Evolutionary conservation across 2,329 filamentous ascomycete species (phyloP), one percentile per base, ranked within the genome.

Genomic region (Chaetomiaceae sp.): DNA sequence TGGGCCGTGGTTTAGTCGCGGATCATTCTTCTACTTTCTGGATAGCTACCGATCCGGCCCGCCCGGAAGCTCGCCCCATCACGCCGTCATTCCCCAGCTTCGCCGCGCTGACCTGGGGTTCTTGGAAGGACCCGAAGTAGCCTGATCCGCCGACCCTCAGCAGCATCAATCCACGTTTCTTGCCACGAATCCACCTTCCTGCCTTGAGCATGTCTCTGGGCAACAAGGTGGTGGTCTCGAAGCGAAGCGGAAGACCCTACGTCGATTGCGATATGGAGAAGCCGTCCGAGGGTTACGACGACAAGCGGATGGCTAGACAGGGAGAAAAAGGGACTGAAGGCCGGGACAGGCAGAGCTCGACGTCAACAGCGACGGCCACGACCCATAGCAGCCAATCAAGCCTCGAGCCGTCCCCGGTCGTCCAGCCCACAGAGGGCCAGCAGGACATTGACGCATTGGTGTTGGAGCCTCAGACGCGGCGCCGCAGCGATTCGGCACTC

Each of bases 221-320:
- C 10, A 45, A 39, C 16, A 54, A 55, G 38, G 47, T 41, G 17
- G 54, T 50, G 17, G 52, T 61, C 35, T 60, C 55, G 14, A 61
- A 60, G 39, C 50, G 60, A 12, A 60, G 54, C 19, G 50, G 37
- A 8, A 57, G 55, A 21, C 44, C 31, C 8, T 57, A 56, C 49
- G 42, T 48, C 40, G 55, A 59, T 23, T 45, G 57, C 38, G 56
- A 51, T 25, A 52, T 49, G 45, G 58, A 55, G 45, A 52, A 53
- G 17, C 51, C 50, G 16, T 12, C 33, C 10, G 20, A 44, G 19
- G 47, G 45, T 14, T 20, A 48, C 27, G 48, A 50, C 3, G 30
- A 39, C 9, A 51, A 39, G n/a, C 50, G 38, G 14, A 31, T 31
- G 30, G 13, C 13, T 9, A 48, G 42, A 25, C 37, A 51, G 4